Evolutionary conservation across 345 rosid genomes (phyloP), one percentile per base, ranked within the genome.

Genomic region (Odontarrhena argentea): DNA sequence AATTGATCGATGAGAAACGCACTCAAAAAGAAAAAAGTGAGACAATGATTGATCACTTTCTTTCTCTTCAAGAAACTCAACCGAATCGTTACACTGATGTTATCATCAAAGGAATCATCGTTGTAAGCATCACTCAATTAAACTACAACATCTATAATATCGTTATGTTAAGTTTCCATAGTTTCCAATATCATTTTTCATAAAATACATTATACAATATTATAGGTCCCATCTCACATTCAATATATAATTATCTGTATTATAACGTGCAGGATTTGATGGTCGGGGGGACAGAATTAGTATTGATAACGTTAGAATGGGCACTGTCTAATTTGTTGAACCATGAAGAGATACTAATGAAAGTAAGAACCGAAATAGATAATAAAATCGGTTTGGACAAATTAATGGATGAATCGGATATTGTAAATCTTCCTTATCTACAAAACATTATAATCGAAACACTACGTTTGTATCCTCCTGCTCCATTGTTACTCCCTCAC

Each of bases 401-500:
- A 9, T 79, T 68, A 65, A 61, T 86, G 3, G 83, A 89, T 50
- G 93, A 89, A 67, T 37, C 63, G 1, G 91, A 85, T 69, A 75
- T 79, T 1, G 80, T 61, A 5, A 73, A 77, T 30, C 91, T 87
- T 2, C 84, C 81, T 2, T 86, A 79, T 64, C 70, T 84, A 32
- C 80, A 73, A n/a, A 82, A 86, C 1, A 79, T 85, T 7, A 26
- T 81, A 2, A 79, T 74, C 12, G 92, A 88, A 66, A 82, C 84
- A 6, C 61, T 84, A 0, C 65, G 92, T 0, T 43, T 85, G 4
- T 84, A 83, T 70, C 87, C 96, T 26, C 85, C 86, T 1, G 55
- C 82, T 53, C 96, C 93, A 1, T 74, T 85, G 25, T 76, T 82
- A 22, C 56, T 83, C 14, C 94, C 94, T 9, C 75, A 85, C 54